These are phyloP conservation scores for Actinidia polygama DNA, from an alignment of 179 eudicot species.

Conservation along the genomic window DNA sequence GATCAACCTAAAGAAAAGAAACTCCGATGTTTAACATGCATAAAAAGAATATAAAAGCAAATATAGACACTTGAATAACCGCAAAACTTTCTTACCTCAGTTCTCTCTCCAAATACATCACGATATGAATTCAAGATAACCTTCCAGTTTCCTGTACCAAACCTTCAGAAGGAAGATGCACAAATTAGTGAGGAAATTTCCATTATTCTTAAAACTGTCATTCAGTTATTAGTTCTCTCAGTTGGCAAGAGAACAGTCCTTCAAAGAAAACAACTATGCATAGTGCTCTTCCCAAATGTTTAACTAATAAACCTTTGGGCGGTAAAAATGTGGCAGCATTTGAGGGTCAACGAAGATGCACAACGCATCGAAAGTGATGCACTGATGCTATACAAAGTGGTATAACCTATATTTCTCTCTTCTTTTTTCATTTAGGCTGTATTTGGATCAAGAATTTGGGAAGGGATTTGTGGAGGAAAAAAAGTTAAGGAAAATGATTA, in stretches of 20 bases:
- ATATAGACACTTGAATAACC: background rate
- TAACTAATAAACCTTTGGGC: too few species aligned
- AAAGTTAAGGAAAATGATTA: too few species aligned
- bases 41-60: background rate
- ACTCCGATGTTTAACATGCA: background rate
- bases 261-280: too few species aligned
- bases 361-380: background rate
- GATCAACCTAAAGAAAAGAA: conserved; percentile 49
- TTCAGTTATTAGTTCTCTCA: background rate
- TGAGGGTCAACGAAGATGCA: background rate
- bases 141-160: conserved; percentile 71
- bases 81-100: conserved; percentile 35
- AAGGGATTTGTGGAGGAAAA: too few species aligned
- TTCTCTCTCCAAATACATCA: conserved; percentile 55
- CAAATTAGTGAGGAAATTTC: background rate
- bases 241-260: conserved; percentile 1
- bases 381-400: background rate
- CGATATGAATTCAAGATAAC: conserved; percentile 35
- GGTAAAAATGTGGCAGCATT: background rate
- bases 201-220: background rate
- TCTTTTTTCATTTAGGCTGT: background rate
- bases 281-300: too few species aligned
- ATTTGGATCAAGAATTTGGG: too few species aligned
- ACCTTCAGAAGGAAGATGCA: conserved; percentile 35
- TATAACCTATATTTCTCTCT: background rate